Base-by-base conservation (phyloP, 2,329 filamentous ascomycete genomes). In the Microsporum audouinii region DNA sequence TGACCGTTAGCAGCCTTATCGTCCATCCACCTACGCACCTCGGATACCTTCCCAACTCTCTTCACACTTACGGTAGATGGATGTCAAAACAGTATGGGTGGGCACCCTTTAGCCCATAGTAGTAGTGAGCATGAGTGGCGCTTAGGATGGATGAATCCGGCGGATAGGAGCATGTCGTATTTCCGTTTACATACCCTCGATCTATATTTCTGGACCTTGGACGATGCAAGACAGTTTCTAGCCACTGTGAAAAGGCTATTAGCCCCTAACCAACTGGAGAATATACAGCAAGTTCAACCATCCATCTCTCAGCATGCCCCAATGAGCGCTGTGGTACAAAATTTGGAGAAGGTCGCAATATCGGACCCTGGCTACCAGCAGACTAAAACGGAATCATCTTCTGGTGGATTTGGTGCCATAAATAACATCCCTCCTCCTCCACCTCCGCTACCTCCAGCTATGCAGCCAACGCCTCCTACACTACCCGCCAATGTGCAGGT, bases 131-230 rank as follows among this genome's bases (percentile, higher is more conserved):
- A 74, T 61, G 76, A 84, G 71, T 87, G 84, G 84, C 78, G 80
- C 63, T 73, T 86, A 10, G 78, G 81, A 3, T 76, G 75, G 17
- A 76, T 73, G 57, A 81, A 84, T 63, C 75, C 78, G 2, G 76
- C 75, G 55, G 79, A 80, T 63, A 76, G 81, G 60, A 79, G 77
- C 60, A 79, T 78, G 62, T 59, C 57, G 17, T 61, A 43, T 29
- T 64, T 70, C 33, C 79, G 77, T 59, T 71, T 87, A 3, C 82
- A 86, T 67, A 83, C 82, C 0, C 61, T 86, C 17, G 84, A 87
- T 65, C 70, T 86, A 17, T 87, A 87, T 66, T 80, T 86, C 66
- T 87, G 84, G 84, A 84, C 80, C 1, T 69, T 76, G 58, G 80
- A 83, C 12, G 84, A 86, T 70, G 80, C 81, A 0, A 76, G 38